Conservation (phyloP, 495 filamentous ascomycete species). For the Viridothelium virens region DNA sequence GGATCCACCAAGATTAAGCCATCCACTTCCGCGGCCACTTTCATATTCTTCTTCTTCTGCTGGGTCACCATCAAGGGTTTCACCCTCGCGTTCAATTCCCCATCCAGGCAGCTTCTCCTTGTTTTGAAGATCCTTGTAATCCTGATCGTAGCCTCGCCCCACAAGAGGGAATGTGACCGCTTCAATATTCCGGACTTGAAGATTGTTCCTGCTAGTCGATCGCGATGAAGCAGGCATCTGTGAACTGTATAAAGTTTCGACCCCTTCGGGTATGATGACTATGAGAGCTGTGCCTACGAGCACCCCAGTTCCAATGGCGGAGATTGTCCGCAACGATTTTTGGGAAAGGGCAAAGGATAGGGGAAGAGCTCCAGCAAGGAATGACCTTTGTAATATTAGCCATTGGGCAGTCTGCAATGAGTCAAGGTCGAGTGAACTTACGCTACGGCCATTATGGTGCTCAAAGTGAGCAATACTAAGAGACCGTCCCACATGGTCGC, state of each 20-base stretch:
- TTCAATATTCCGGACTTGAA: not conserved
- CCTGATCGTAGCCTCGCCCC: not conserved
- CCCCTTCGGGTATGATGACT: constrained; percentile 94
- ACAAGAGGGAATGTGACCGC: not conserved
- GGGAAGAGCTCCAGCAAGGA: constrained; percentile 87
- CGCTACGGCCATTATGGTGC: constrained; percentile 92
- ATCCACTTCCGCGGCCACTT: not conserved
- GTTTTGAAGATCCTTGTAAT: constrained; percentile 3
- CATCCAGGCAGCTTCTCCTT: not conserved
- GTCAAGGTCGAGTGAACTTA: constrained; percentile 41
- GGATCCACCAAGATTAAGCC: not conserved
- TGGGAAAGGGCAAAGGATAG: constrained; percentile 84
- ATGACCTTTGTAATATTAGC: constrained; percentile 58
- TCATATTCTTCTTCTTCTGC: not conserved
- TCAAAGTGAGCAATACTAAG: constrained; percentile 74
- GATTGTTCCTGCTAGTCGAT: not conserved
- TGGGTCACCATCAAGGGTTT: not conserved
- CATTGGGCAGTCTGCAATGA: constrained; percentile 15
- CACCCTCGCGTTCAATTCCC: not conserved
- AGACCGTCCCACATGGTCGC: constrained; percentile 62
- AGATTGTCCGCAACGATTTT: constrained; percentile 80
- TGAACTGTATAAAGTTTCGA: constrained; percentile 79
- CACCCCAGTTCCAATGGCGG: constrained; percentile 87
- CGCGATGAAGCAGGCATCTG: constrained; percentile 1
- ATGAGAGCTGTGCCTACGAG: constrained; percentile 91